Evolutionary conservation across 495 filamentous ascomycete species (phyloP).

Genomic region (Chaetomium cochliodes): DNA sequence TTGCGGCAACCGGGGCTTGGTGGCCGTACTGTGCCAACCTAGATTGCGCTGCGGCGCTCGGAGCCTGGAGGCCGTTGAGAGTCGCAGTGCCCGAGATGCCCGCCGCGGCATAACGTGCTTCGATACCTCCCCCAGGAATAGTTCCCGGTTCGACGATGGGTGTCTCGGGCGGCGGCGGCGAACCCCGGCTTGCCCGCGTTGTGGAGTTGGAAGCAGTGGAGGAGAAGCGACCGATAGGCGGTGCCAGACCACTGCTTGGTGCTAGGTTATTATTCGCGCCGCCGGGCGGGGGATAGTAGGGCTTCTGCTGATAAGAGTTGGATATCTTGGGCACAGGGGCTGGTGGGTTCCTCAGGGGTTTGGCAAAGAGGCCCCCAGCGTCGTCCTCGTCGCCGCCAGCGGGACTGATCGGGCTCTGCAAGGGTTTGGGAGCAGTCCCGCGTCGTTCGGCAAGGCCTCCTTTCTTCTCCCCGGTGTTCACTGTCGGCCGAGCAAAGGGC

Average conservation of each 20-base stretch:
- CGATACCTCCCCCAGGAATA: constrained; percentile 73
- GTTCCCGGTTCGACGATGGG: constrained; percentile 74
- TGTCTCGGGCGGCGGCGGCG: constrained; percentile 92
- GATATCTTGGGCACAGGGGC: constrained; percentile 40
- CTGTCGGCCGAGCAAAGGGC: constrained; percentile 43
- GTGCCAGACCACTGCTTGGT: constrained; percentile 29
- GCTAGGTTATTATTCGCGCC: constrained; percentile 17
- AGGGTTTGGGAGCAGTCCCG: constrained; percentile 70
- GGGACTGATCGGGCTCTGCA: constrained; percentile 69
- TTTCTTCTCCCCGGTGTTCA: constrained; percentile 52
- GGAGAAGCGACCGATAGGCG: constrained; percentile 70
- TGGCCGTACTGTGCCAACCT: constrained; percentile 69
- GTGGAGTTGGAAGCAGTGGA: constrained; percentile 92
- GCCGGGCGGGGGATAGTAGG: constrained; percentile 50
- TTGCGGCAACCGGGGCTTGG: constrained; percentile 33
- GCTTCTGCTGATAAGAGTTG: constrained; percentile 50
- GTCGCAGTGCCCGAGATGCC: constrained; percentile 85
- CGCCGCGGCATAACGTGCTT: constrained; percentile 83
- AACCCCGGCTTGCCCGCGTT: constrained; percentile 86
- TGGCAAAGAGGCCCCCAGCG: constrained; percentile 68
- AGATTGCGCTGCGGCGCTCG: constrained; percentile 77
- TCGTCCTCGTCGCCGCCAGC: constrained; percentile 42
- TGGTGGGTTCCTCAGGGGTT: constrained; percentile 42
- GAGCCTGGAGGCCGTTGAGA: constrained; percentile 72
- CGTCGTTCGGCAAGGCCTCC: constrained; percentile 66